Base-by-base conservation (phyloP, 345 rosid species). In the Euphorbia tirucalli region DNA sequence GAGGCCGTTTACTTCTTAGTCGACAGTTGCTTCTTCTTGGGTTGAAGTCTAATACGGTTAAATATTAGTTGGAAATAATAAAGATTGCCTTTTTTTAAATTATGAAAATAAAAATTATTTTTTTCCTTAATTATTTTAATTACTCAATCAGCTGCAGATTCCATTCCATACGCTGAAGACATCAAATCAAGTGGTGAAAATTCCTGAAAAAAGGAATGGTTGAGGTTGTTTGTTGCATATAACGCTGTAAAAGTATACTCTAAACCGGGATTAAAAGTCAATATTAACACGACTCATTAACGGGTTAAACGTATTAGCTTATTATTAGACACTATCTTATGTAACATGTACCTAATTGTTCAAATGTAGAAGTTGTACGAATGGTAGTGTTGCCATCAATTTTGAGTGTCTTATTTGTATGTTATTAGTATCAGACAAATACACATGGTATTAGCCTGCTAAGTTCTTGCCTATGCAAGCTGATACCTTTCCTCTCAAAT, bases 401-500 rank as follows among this genome's bases (percentile, higher is more conserved):
- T n/a, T n/a, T n/a, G n/a, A n/a, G n/a, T n/a, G n/a, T n/a, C n/a
- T n/a, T n/a, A n/a, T n/a, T n/a, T n/a, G n/a, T n/a, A n/a, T n/a
- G 39, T 35, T 35, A 35, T 35, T 35, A 77, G 63, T 69, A 74
- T 35, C 65, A 57, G 77, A 78, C 76, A 78, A 77, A 71, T 54
- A 67, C 86, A 81, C 88, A 81, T 85, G 88, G 76, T 37, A 78
- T 70, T 62, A 62, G 70, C 49, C 49, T 44, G 18, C 3, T 46
- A 46, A 46, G 75, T 60, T 61, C 65, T 78, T 63, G 52, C 81
- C 79, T 41, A 4, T 11, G 67, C 56, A 37, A 48, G 62, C 85
- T 24, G 70, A 81, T 82, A 70, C 87, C 85, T 85, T 79, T 83
- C 87, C 78, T 79, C 81, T 32, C 63, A 69, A 78, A 78, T 65